Evolutionary conservation across 148 eudicot genomes (phyloP).

Genomic region (Rhododendron simsii): DNA sequence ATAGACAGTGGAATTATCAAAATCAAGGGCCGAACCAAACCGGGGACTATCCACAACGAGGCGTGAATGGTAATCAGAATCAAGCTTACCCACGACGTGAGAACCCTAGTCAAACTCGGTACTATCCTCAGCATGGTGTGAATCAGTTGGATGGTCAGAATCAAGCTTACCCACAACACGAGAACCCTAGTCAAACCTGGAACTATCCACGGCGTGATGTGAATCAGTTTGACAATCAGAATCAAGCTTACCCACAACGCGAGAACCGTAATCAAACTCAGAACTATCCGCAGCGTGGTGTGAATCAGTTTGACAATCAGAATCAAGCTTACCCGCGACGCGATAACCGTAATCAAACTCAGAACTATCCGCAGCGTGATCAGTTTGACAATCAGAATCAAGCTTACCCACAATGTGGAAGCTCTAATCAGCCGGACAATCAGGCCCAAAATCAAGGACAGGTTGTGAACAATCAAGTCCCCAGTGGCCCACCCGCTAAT

Average conservation of each 20-base stretch:
- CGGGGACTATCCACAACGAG: constrained; percentile 1
- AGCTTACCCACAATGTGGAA: constrained; percentile 3
- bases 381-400: constrained; percentile 16
- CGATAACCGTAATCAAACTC: neutral
- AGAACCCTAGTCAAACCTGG: neutral
- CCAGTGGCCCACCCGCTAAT: constrained; percentile 15
- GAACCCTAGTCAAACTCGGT: constrained; percentile 26
- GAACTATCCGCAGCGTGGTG: neutral
- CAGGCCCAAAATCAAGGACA: constrained; percentile 24
- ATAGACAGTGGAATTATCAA: constrained; percentile 14
- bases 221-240: constrained; percentile 1
- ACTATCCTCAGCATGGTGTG: constrained; percentile 15
- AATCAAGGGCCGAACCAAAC: constrained; percentile 19
- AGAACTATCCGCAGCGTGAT: neutral
- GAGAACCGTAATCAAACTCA: neutral
- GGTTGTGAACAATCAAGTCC: constrained; percentile 15
- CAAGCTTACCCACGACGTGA: constrained; percentile 20
- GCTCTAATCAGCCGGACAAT: constrained; percentile 22
- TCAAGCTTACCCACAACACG: constrained; percentile 15
- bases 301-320: constrained; percentile 1
- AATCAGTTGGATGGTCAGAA: constrained; percentile 36
- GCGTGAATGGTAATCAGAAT: constrained; percentile 17
- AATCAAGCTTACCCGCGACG: constrained; percentile 11
- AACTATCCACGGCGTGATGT: neutral
- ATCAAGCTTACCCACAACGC: constrained; percentile 4